Evolutionary conservation across 2,329 filamentous ascomycete genomes (phyloP).

Genomic region (Drechmeria coniospora): DNA sequence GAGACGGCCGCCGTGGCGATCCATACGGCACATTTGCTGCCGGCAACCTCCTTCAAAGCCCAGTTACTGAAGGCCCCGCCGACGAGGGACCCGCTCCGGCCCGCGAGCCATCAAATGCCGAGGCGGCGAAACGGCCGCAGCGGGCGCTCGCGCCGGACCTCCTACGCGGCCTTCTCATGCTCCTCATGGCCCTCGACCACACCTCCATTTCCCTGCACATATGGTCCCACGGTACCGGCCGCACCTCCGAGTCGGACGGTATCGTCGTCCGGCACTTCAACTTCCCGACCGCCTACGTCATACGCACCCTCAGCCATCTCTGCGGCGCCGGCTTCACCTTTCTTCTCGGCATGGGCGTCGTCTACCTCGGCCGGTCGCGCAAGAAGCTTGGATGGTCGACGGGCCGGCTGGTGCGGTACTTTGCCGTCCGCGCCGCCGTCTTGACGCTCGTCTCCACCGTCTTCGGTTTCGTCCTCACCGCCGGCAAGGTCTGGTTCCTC

Average conservation of each 20-base stretch:
- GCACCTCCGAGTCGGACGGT: constrained; percentile 21
- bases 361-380: constrained; percentile 27
- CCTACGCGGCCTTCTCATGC: constrained; percentile 27
- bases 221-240: constrained; percentile 25
- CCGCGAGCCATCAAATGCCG: neutral
- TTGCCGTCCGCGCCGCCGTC: constrained; percentile 19
- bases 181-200: constrained; percentile 29
- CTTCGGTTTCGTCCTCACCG: constrained; percentile 17
- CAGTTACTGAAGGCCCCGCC: too few relatives aligned
- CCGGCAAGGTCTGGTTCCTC: constrained; percentile 23
- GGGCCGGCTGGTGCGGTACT: constrained; percentile 20
- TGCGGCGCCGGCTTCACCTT: constrained; percentile 30
- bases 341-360: constrained; percentile 29
- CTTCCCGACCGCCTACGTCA: constrained; percentile 17
- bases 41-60: too few relatives aligned
- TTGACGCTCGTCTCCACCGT: constrained; percentile 17
- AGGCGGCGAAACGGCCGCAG: constrained; percentile 1
- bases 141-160: constrained; percentile 27
- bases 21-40: too few relatives aligned
- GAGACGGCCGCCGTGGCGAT: too few relatives aligned
- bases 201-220: constrained; percentile 20
- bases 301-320: constrained; percentile 27
- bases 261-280: constrained; percentile 21
- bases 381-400: constrained; percentile 22
- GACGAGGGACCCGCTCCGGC: too few relatives aligned